A percentile compares a stretch with the other conserved stretches of the same genome.
phyloP scores from a whole-genome alignment of 257 asterid genomes.

The Solanum sejunctum region DNA sequence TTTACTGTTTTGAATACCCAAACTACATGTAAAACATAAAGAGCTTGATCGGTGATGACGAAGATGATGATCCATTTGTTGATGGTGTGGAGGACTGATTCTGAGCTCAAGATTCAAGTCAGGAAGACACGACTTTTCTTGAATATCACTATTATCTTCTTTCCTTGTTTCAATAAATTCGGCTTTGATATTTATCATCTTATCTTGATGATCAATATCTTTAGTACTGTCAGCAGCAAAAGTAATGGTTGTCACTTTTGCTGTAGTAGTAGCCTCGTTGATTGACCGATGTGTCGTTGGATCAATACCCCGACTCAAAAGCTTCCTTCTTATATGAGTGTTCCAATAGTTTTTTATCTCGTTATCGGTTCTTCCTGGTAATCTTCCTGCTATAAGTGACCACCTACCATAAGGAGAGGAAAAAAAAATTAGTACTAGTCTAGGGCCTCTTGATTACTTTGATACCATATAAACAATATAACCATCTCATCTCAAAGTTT shows the following conservation, averaged over 20 bases:
- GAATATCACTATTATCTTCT: neutral
- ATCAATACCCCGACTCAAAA: constrained; percentile 70
- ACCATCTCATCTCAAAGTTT: no score
- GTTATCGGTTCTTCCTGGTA: constrained; percentile 91
- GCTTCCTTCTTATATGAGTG: constrained; percentile 78
- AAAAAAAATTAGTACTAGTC: neutral
- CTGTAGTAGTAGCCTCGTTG: constrained; percentile 12
- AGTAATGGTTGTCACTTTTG: constrained; percentile 25
- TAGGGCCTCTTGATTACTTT: neutral
- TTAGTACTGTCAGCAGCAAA: constrained; percentile 16
- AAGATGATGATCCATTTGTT: neutral
- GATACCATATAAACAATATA: neutral
- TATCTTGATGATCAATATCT: neutral
- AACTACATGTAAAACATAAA: constrained; percentile 53
- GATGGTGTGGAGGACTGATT: constrained; percentile 64
- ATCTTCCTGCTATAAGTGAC: constrained; percentile 89
- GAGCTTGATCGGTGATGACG: neutral
- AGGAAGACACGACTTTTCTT: constrained; percentile 36
- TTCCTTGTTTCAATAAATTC: neutral
- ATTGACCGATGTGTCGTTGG: constrained; percentile 64
- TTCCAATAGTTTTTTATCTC: constrained; percentile 96
- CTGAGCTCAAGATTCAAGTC: constrained; percentile 82
- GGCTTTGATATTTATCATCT: neutral
- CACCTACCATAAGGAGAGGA: constrained; percentile 26
- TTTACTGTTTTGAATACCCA: constrained; percentile 50